These are phyloP conservation scores for Sugiyamaella valdiviana DNA, from an alignment of 805 yeast species.

Conservation along the genomic window DNA sequence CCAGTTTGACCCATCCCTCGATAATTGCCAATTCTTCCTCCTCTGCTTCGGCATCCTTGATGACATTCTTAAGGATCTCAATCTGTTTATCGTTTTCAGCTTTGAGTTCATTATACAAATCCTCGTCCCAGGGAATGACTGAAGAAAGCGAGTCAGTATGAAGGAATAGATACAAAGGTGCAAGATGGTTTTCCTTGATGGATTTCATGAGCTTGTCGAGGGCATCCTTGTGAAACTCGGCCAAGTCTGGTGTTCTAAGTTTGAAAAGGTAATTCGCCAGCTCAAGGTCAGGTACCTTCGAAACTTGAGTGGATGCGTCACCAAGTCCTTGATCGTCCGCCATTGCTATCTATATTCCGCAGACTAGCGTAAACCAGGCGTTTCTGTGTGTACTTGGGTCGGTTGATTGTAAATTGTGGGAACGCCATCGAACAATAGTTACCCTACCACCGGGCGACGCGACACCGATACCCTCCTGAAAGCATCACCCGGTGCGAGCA, in stretches of 20 bases:
- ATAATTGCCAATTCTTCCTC: slow-evolving; percentile 85
- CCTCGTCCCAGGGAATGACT: slow-evolving; percentile 53
- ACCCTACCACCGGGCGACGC: background rate
- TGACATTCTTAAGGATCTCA: slow-evolving; percentile 38
- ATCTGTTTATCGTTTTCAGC: slow-evolving; percentile 52
- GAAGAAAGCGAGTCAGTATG: slow-evolving; percentile 38
- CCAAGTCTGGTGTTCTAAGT: slow-evolving; percentile 39
- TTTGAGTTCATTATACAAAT: slow-evolving; percentile 45
- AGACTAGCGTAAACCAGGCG: background rate
- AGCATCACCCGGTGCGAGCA: too few species aligned
- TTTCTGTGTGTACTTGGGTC: background rate
- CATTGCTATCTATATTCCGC: background rate
- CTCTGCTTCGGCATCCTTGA: slow-evolving; percentile 53
- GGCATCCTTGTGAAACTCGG: slow-evolving; percentile 39
- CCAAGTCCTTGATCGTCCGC: background rate
- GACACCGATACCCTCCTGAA: too few species aligned
- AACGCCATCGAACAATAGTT: background rate
- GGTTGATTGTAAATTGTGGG: background rate
- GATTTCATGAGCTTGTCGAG: slow-evolving; percentile 43
- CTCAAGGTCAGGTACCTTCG: slow-evolving; percentile 63
- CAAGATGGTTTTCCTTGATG: slow-evolving; percentile 60
- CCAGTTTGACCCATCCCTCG: slow-evolving; percentile 69
- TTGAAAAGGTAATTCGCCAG: slow-evolving; percentile 77
- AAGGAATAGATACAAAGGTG: slow-evolving; percentile 74
- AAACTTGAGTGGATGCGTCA: slow-evolving; percentile 9